Conservation (phyloP, 176 grass and related monocot species). For the Oryza meyeriana region DNA sequence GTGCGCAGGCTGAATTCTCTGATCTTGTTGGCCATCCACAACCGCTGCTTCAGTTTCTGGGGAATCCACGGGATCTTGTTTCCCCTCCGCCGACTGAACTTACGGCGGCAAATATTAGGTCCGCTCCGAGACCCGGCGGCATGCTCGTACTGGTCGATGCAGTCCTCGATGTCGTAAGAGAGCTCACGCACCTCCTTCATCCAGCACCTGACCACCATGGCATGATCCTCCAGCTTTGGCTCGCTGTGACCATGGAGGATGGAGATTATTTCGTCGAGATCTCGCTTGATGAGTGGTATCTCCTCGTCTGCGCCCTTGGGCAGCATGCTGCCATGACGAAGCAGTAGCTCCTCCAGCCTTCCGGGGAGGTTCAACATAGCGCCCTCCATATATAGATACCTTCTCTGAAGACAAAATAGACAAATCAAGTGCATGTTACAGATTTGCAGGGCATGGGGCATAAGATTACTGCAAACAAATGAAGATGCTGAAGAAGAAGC, state of each 20-base stretch:
- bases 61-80: neutral
- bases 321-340: neutral
- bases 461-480: too few species aligned
- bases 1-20: slow-evolving; percentile 14
- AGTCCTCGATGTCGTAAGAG: slow-evolving; percentile 16
- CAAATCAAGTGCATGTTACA: neutral
- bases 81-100: neutral
- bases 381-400: slow-evolving; percentile 15
- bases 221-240: neutral
- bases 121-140: neutral
- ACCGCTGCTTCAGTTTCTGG: slow-evolving; percentile 5
- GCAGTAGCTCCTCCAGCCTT: neutral
- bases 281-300: slow-evolving; percentile 15
- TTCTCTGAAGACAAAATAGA: neutral
- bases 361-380: neutral
- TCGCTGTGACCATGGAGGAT: neutral
- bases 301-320: neutral
- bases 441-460: neutral
- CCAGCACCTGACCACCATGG: neutral
- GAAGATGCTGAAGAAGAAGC: too few species aligned
- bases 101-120: neutral
- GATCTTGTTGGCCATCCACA: slow-evolving; percentile 40
- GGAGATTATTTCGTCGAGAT: neutral
- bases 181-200: slow-evolving; percentile 39
- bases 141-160: neutral